phyloP scores from a whole-genome alignment of 352 stramenopile genomes.

The Globisporangium parvum region DNA sequence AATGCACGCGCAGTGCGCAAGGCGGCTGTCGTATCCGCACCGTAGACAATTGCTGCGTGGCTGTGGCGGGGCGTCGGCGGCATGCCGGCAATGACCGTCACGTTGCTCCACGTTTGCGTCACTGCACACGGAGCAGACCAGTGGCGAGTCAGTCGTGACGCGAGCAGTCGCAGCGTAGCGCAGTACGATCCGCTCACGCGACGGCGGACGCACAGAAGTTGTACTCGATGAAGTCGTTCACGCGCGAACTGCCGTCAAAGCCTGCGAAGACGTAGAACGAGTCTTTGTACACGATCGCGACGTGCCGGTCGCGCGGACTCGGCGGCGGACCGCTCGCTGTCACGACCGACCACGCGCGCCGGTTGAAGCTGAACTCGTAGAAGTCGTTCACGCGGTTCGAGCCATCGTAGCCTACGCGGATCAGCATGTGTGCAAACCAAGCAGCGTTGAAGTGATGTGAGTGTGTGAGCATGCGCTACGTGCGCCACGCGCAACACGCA shows the following conservation, averaged over 20 bases:
- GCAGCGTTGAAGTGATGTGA: background rate
- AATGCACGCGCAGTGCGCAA: background rate
- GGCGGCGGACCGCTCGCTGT: slow-evolving; percentile 60
- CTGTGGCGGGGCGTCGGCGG: slow-evolving; percentile 92
- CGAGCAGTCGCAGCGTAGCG: no score
- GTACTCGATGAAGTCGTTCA: slow-evolving; percentile 95
- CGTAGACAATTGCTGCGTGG: slow-evolving; percentile 90
- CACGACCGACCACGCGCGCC: slow-evolving; percentile 72
- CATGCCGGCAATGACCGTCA: slow-evolving; percentile 70
- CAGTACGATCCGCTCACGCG: slow-evolving; percentile 1
- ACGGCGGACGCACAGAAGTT: slow-evolving; percentile 80
- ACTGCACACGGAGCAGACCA: slow-evolving; percentile 21
- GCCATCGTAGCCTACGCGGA: slow-evolving; percentile 83
- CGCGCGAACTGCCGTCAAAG: slow-evolving; percentile 89
- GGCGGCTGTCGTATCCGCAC: slow-evolving; percentile 16
- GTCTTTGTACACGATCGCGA: slow-evolving; percentile 90
- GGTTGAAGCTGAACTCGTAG: slow-evolving; percentile 90
- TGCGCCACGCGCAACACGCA: background rate
- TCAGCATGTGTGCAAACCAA: background rate
- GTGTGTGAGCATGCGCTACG: background rate
- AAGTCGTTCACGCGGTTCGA: slow-evolving; percentile 92
- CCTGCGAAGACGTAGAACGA: slow-evolving; percentile 94
- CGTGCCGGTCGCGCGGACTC: slow-evolving; percentile 91
- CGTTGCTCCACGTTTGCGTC: slow-evolving; percentile 75
- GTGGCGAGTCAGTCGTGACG: background rate